A percentile compares a stretch with the other conserved stretches of the same genome.
phyloP scores from a whole-genome alignment of 2,329 filamentous ascomycete species.

The Chrysoporthe deuterocubensis region DNA sequence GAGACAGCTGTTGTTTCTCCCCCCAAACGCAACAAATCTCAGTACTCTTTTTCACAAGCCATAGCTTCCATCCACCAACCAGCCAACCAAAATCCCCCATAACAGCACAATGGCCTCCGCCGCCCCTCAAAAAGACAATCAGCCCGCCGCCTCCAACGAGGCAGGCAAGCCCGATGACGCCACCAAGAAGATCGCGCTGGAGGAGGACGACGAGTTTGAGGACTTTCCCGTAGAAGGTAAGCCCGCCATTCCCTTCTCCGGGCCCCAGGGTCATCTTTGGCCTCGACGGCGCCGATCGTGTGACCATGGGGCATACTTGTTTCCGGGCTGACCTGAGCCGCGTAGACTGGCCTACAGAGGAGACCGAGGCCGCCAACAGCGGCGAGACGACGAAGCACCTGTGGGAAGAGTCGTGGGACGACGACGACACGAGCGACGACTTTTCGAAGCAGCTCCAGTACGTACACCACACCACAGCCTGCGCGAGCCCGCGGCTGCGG shows the following conservation, averaged over 20 bases:
- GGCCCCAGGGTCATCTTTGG: not conserved
- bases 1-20: not conserved
- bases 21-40: not conserved
- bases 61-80: not conserved
- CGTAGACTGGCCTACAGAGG: conserved; percentile 89
- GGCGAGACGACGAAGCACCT: conserved; percentile 75
- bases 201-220: conserved; percentile 99
- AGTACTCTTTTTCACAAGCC: not conserved
- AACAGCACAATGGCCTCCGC: conserved; percentile 41
- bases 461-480: conserved; percentile 35
- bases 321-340: not conserved
- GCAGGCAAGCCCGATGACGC: conserved; percentile 46
- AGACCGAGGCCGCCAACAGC: conserved; percentile 78
- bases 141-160: conserved; percentile 45
- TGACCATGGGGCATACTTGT: no score
- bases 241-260: not conserved
- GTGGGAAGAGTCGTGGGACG: conserved; percentile 99
- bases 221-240: conserved; percentile 96
- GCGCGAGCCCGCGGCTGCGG: not conserved
- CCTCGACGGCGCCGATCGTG: not conserved
- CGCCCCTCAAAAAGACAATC: conserved; percentile 42
- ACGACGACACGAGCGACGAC: conserved; percentile 95
- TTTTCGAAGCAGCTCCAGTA: conserved; percentile 95
- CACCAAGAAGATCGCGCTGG: conserved; percentile 73
- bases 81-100: no score